Evolutionary conservation across 257 asterid species (phyloP).

Genomic region (Handroanthus guayacan): DNA sequence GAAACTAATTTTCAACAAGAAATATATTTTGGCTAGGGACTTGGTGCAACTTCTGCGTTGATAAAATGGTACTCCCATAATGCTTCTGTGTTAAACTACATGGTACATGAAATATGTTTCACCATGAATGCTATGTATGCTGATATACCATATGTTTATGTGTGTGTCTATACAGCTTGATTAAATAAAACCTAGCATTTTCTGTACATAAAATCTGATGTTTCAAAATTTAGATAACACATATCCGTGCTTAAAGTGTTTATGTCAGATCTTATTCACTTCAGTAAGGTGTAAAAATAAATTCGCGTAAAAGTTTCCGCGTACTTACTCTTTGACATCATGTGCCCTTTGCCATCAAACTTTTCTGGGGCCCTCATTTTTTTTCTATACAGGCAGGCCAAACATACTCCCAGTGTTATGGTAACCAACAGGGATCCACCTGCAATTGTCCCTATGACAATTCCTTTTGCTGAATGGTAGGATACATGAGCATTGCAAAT

Average conservation of each 20-base stretch:
- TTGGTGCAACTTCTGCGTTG: neutral
- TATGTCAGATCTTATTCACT: neutral
- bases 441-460: conserved; percentile 54
- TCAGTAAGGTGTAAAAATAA: neutral
- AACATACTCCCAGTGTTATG: conserved; percentile 43
- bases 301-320: neutral
- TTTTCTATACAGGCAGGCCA: conserved; percentile 49
- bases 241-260: neutral
- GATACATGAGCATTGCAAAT: conserved; percentile 45
- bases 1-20: neutral
- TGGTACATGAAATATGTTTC: neutral
- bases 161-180: neutral
- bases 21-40: neutral
- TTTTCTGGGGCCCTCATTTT: conserved; percentile 40
- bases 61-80: neutral
- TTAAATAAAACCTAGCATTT: neutral
- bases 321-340: conserved; percentile 74
- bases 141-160: neutral
- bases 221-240: neutral
- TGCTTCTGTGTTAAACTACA: neutral
- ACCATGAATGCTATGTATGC: neutral
- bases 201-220: neutral
- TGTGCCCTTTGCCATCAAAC: conserved; percentile 51
- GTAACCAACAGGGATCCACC: conserved; percentile 55
- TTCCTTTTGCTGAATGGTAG: conserved; percentile 43